A percentile compares a stretch with the other conserved stretches of the same genome.
Evolutionary conservation across 371 early-diverging fungal genomes (phyloP).

Genomic region (Syncephalastrum monosporum): DNA sequence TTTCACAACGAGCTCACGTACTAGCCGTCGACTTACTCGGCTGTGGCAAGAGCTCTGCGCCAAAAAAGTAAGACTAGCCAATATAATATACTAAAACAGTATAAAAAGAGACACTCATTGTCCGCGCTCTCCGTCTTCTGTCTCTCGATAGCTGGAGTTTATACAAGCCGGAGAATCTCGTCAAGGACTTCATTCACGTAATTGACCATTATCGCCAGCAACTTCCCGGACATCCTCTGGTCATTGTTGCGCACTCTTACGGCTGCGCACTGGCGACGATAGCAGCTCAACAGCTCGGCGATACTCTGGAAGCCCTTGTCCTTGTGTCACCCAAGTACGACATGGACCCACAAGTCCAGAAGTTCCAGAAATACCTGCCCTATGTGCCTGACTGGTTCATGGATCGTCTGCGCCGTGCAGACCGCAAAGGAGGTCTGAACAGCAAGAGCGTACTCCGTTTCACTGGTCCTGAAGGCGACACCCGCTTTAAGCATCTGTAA

Average conservation of each 20-base stretch:
- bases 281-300: slow-evolving; percentile 37
- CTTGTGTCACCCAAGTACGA: slow-evolving; percentile 62
- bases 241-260: slow-evolving; percentile 69
- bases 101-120: not conserved
- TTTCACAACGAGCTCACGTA: slow-evolving; percentile 61
- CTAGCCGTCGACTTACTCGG: slow-evolving; percentile 68
- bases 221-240: slow-evolving; percentile 53
- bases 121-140: not conserved
- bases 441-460: slow-evolving; percentile 63
- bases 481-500: no score
- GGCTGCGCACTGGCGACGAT: slow-evolving; percentile 62
- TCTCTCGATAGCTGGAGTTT: slow-evolving; percentile 39
- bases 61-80: slow-evolving; percentile 35
- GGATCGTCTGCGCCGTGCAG: slow-evolving; percentile 51
- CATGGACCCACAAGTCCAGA: slow-evolving; percentile 42
- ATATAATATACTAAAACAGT: not conserved
- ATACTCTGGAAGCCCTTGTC: slow-evolving; percentile 50
- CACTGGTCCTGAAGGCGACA: slow-evolving; percentile 37
- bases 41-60: slow-evolving; percentile 61
- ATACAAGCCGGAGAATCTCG: slow-evolving; percentile 57
- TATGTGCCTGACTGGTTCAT: slow-evolving; percentile 57
- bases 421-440: slow-evolving; percentile 61
- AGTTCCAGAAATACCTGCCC: slow-evolving; percentile 29
- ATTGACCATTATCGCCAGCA: slow-evolving; percentile 24
- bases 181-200: slow-evolving; percentile 49